Base-by-base conservation (phyloP, 2,329 filamentous ascomycete species). In the Davidsoniella eucalypti region DNA sequence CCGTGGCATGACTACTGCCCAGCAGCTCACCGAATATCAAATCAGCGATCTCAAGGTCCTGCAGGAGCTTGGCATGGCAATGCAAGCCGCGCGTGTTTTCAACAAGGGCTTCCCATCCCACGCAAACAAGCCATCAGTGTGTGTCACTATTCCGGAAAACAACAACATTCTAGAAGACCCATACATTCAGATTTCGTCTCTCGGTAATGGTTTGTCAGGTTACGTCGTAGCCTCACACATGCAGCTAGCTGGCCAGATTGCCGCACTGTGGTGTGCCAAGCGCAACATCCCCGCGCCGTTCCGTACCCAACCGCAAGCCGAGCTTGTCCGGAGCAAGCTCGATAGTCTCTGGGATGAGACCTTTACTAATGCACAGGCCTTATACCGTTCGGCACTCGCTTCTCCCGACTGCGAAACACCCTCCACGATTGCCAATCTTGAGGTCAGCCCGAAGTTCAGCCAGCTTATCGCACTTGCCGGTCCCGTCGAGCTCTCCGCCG, bases 181-280 rank as follows among this genome's bases (percentile, higher is more conserved):
- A 0, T 67, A 68, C 50, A 77, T 78, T 56, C 61, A 61, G 16
- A 61, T 67, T 17, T 45, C 46, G 5, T 47, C 49, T 37, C 54
- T 54, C 25, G 59, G 59, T 33, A 60, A 61, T 16, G 50, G 44
- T 55, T 23, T 38, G 2, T 64, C 61, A 7, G 61, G 54, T 4
- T 61, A 59, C 10, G 47, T 50, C 9, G 66, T 68, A 9, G 56
- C 61, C 45, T 65, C 61, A 44, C 59, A 62, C 38, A 84, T 83
- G 80, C 67, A 75, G 37, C 65, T 81, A 3, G 78, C 76, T 10
- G 76, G 76, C 49, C 70, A 80, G 57, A 64, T 80, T 23, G 76
- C 74, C 37, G 78, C 77, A 17, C 66, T 65, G 26, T 84, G 76
- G 75, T 80, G 76, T 57, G 58, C 67, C 44, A 67, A 70, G 18